Evolutionary conservation across 805 yeast genomes (phyloP).

Genomic region (Saturnispora serradocipensis): DNA sequence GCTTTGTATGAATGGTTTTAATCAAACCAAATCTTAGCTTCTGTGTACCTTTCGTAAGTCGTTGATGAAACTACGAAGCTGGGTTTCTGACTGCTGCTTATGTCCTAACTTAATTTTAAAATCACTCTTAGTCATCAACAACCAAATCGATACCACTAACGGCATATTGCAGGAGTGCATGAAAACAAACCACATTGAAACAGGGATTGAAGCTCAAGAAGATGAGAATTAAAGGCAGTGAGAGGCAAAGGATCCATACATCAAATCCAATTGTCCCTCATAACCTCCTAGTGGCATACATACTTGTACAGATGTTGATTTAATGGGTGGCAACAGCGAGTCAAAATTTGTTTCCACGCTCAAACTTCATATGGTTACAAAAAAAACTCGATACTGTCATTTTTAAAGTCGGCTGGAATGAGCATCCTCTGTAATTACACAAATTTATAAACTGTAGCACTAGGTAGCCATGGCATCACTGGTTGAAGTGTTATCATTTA

Average conservation of each 20-base stretch:
- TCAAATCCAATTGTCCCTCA: background rate
- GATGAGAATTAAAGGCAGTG: background rate
- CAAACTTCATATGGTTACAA: background rate
- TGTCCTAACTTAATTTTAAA: no score
- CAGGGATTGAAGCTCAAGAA: background rate
- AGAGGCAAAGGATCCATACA: background rate
- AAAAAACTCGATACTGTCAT: background rate
- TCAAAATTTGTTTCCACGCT: background rate
- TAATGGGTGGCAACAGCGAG: conserved; percentile 1
- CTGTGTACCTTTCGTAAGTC: no score
- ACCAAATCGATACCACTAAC: background rate
- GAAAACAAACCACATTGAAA: background rate
- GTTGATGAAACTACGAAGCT: no score
- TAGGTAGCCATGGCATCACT: conserved; percentile 6
- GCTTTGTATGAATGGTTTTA: no score
- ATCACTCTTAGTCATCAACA: no score
- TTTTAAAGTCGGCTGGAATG: background rate
- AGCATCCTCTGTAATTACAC: background rate
- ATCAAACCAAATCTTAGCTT: no score
- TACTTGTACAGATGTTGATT: background rate
- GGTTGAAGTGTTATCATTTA: conserved; percentile 27
- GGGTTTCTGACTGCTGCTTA: no score
- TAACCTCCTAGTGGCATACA: background rate
- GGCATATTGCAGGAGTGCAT: background rate
- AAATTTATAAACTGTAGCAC: background rate